Conservation (phyloP, 106 monocot genomes). For the Allium cepa region DNA sequence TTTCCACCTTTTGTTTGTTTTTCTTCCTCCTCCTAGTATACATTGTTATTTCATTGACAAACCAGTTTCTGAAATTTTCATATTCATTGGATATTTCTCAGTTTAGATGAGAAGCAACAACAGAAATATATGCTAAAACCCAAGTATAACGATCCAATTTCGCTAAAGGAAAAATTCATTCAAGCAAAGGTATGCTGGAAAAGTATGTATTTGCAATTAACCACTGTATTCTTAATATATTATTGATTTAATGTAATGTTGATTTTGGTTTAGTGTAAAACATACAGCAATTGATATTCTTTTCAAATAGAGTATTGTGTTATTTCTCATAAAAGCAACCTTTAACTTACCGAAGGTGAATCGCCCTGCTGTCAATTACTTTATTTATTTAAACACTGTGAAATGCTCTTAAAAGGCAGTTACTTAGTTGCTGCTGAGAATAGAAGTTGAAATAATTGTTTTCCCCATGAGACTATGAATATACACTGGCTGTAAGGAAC, state of each 20-base stretch:
- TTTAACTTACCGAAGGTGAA: background rate
- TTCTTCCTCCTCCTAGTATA: no score
- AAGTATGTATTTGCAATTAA: background rate
- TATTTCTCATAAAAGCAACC: background rate
- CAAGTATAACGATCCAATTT: constrained; percentile 67
- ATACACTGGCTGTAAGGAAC: no score
- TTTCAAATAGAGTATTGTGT: background rate
- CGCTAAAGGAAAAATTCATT: constrained; percentile 97
- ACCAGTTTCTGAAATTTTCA: no score
- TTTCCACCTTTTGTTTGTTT: background rate
- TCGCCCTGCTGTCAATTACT: no score
- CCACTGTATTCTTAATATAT: background rate
- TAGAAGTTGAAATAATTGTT: no score
- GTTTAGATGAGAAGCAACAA: constrained; percentile 31
- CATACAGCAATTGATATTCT: no score
- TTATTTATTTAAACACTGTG: no score
- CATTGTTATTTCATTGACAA: no score
- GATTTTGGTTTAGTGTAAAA: no score
- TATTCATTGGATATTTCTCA: constrained; percentile 8
- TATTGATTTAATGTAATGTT: background rate
- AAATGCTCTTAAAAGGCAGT: no score
- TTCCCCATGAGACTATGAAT: no score
- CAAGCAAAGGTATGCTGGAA: constrained; percentile 78
- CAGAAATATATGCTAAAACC: constrained; percentile 52
- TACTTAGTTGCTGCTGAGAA: no score